Conservation (phyloP, 2,329 filamentous ascomycete genomes). For the Colletotrichum lini region DNA sequence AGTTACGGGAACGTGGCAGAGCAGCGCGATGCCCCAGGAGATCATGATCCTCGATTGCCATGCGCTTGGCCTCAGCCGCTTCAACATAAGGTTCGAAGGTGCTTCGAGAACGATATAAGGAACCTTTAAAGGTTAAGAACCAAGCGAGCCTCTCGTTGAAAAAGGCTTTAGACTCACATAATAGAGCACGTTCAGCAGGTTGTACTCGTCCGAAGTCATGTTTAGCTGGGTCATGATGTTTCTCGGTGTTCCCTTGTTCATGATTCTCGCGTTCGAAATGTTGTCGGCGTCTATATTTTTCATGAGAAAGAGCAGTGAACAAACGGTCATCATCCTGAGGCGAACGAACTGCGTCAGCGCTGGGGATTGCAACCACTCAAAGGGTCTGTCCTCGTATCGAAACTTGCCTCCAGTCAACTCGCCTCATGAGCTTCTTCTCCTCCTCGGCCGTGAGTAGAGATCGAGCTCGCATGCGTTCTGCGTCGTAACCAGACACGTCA, state of each 20-base stretch:
- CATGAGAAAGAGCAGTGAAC: conserved; percentile 57
- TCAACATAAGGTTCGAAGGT: conserved; percentile 57
- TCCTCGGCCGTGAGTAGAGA: conserved; percentile 46
- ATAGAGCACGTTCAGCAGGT: conserved; percentile 55
- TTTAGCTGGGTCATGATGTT: conserved; percentile 59
- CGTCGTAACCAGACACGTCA: conserved; percentile 51
- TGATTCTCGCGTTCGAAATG: conserved; percentile 56
- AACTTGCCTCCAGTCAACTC: conserved; percentile 44
- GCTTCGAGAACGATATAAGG: conserved; percentile 57
- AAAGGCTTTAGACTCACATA: conserved; percentile 49
- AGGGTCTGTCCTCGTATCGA: no score
- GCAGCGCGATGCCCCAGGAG: conserved; percentile 54
- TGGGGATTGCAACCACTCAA: no score
- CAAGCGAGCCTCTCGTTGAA: no score
- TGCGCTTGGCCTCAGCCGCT: conserved; percentile 54
- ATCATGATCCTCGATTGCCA: conserved; percentile 60
- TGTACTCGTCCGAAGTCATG: conserved; percentile 58
- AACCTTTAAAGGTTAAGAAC: conserved; percentile 45
- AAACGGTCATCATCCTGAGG: conserved; percentile 45
- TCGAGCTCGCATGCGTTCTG: conserved; percentile 53
- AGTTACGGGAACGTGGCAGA: conserved; percentile 53
- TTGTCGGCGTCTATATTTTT: conserved; percentile 58
- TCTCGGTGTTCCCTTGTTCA: conserved; percentile 56
- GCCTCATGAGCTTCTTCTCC: conserved; percentile 46
- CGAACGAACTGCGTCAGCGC: no score